phyloP scores from a whole-genome alignment of 2,329 filamentous ascomycete species.

The Fusarium virguliforme region DNA sequence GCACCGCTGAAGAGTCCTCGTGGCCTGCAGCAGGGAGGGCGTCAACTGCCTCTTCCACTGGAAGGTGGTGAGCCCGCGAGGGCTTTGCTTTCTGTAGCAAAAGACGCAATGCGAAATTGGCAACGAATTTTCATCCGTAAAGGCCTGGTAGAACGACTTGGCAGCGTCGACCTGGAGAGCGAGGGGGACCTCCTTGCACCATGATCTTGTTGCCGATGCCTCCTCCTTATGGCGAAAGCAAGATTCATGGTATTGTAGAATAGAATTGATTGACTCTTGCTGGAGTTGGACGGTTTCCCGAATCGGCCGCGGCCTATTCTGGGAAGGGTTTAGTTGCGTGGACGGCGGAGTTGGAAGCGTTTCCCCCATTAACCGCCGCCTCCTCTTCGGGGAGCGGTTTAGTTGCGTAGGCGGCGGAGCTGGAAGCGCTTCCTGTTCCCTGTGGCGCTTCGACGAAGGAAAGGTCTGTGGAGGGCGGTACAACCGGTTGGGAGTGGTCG shows the following conservation, averaged over 20 bases:
- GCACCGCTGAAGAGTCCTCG: slow-evolving; percentile 8
- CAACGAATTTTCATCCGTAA: slow-evolving; percentile 21
- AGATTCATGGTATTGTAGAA: slow-evolving; percentile 22
- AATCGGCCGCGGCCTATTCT: too few species aligned
- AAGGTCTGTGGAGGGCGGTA: not conserved
- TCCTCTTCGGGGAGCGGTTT: slow-evolving; percentile 12
- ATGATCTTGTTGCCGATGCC: slow-evolving; percentile 26
- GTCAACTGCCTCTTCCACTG: slow-evolving; percentile 15
- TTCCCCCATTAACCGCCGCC: not conserved
- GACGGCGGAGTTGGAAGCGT: too few species aligned
- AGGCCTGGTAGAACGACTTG: slow-evolving; percentile 17
- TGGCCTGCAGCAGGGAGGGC: slow-evolving; percentile 18
- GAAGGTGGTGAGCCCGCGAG: slow-evolving; percentile 13
- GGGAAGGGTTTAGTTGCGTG: too few species aligned
- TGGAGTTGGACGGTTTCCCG: slow-evolving; percentile 9
- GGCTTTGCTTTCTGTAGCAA: slow-evolving; percentile 22
- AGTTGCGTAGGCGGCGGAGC: slow-evolving; percentile 13
- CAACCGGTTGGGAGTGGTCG: not conserved
- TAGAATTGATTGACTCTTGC: slow-evolving; percentile 11
- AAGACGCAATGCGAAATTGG: slow-evolving; percentile 27
- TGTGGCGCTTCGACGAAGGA: slow-evolving; percentile 9
- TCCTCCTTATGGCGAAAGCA: slow-evolving; percentile 21
- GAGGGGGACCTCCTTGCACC: slow-evolving; percentile 28
- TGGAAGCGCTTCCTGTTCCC: slow-evolving; percentile 19
- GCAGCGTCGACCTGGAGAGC: slow-evolving; percentile 20